Evolutionary conservation across 176 grass and related monocot species (phyloP), one percentile per base, ranked within the genome.

Genomic region (Otatea glauca): DNA sequence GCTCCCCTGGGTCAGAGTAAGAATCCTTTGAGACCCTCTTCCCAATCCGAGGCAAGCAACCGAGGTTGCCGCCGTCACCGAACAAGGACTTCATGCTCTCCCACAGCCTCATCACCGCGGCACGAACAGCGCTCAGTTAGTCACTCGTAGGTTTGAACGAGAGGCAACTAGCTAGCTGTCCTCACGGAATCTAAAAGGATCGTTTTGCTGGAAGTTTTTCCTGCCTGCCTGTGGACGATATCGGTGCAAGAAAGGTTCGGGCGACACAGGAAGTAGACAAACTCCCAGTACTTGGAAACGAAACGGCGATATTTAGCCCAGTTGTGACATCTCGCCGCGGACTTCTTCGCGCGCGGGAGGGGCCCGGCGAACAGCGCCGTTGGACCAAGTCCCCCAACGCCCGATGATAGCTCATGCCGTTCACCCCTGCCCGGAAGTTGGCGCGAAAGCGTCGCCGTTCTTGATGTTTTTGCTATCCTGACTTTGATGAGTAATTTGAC

Each of bases 51-150:
- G 79, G 74, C 15, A 86, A 65, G 84, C 88, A 90, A 20, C 84
- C 83, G 68, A 79, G 47, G 21, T 5, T 48, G 32, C 88, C 70
- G 70, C 70, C 72, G 24, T 35, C 88, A 0, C 27, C 38, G 66
- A 90, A 83, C 54, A 73, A 4, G 73, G 9, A 60, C 88, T 72
- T 82, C 0, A 85, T 35, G 78, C 45, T 82, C 65, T 82, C 65
- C 73, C 74, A 72, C 88, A 59, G 72, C 56, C 58, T 51, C 88
- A 90, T 90, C 72, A 66, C 76, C 76, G 39, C 68, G 43, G 29
- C 63, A 68, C 17, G 4, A 47, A 53, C 32, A 55, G 50, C 50
- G 14, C 32, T 2, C 32, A 35, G 71, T 32, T 13, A 16, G 25
- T 34, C 0, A 18, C 25, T 44, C 42, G 14, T 12, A 37, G 37